Evolutionary conservation across 495 filamentous ascomycete species (phyloP), one percentile per base, ranked within the genome.

Genomic region (Penicillium chermesinum): DNA sequence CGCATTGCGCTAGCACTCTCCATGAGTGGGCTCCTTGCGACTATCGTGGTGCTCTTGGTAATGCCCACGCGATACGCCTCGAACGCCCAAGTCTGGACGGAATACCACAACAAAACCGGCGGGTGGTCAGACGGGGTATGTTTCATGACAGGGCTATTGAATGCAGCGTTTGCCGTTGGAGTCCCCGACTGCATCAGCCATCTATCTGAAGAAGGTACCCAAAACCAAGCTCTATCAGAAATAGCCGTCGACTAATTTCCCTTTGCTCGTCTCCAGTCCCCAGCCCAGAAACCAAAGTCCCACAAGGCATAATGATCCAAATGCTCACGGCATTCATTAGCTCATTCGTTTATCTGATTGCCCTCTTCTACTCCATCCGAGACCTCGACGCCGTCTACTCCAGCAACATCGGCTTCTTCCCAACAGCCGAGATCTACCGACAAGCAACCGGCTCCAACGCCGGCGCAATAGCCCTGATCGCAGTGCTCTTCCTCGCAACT

Each of bases 101-200:
- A 78, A 12, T 82, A 77, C 61, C 78, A 77, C 37, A 86, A 87
- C 41, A 54, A 73, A 22, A 85, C 82, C 0, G 85, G 85, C 0
- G 88, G 81, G 60, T 72, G 69, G 46, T 77, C 71, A 21, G 73
- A 79, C 45, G 86, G 84, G 0, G 71, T 91, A 8, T 85, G 80
- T 13, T 91, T 91, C 54, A 62, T 88, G 32, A 70, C 81, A 4
- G 86, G 87, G 1, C 77, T 89, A 32, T 68, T 91, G 38, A 91
- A 91, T 55, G 87, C 84, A 8, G 86, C 87, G 3, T 90, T 84
- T 56, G 80, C 86, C 2, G 78, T 90, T 18, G 87, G 87, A 2
- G 87, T 85, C 0, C 86, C 86, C 0, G 85, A 85, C 62, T 70
- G 76, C 20, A 74, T 86, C 41, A 81, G 81, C 4, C 87, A 91